Conservation (phyloP, 495 filamentous ascomycete species). For the Aspergillus carlsbadensis region DNA sequence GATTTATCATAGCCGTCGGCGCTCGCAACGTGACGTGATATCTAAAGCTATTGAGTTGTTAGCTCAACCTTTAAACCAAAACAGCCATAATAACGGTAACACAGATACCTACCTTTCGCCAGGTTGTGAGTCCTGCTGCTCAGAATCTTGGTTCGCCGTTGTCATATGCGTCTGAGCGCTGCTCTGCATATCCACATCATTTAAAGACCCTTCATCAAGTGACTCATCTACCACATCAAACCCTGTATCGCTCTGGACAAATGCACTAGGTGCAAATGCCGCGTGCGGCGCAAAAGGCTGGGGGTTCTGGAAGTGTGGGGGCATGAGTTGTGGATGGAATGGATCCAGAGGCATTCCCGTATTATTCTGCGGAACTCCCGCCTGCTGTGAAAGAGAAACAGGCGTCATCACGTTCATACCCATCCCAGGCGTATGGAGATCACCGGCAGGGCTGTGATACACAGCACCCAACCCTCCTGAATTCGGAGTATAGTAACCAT, state of each 20-base stretch:
- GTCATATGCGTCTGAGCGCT: constrained; percentile 30
- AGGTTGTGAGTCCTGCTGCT: constrained; percentile 25
- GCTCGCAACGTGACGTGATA: constrained; percentile 89
- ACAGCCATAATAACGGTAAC: too few relatives aligned
- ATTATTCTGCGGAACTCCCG: constrained; percentile 50
- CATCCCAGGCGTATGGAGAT: constrained; percentile 83
- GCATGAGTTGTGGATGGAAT: constrained; percentile 61
- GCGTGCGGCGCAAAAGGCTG: constrained; percentile 68
- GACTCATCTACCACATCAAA: constrained; percentile 75
- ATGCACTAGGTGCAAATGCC: constrained; percentile 76
- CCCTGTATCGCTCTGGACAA: constrained; percentile 70
- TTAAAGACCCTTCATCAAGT: constrained; percentile 57
- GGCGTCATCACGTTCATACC: constrained; percentile 79
- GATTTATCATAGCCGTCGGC: constrained; percentile 93
- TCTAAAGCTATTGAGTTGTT: constrained; percentile 67
- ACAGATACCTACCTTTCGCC: constrained; percentile 53
- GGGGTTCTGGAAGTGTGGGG: constrained; percentile 69
- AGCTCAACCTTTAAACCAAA: too few relatives aligned
- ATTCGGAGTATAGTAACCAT: constrained; percentile 86
- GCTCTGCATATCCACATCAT: constrained; percentile 45
- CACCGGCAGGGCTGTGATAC: constrained; percentile 82
- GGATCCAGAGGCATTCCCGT: constrained; percentile 48
- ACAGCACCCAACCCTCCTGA: constrained; percentile 79
- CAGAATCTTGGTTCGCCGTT: constrained; percentile 25
- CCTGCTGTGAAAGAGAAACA: constrained; percentile 68